These are phyloP conservation scores for Fragaria ananassa DNA, from an alignment of 306 rosid genomes.

Conservation along the genomic window DNA sequence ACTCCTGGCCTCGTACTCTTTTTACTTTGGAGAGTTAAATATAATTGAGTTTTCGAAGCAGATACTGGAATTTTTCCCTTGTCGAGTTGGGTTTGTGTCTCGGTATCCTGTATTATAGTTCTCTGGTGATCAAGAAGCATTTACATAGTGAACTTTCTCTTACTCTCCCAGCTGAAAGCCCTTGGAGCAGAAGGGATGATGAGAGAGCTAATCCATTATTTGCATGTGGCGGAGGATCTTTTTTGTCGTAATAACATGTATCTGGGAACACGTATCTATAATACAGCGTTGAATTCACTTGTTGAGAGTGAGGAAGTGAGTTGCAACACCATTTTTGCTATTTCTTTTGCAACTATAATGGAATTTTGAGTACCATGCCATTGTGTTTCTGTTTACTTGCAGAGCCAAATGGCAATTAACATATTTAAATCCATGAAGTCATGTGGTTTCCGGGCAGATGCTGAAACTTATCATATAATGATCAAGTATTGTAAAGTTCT, in stretches of 20 bases:
- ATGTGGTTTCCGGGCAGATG: slow-evolving; percentile 49
- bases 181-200: slow-evolving; percentile 84
- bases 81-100: not conserved
- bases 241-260: slow-evolving; percentile 43
- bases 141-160: not conserved
- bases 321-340: slow-evolving; percentile 24
- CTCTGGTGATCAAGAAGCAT: not conserved
- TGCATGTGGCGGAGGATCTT: slow-evolving; percentile 64
- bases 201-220: slow-evolving; percentile 57
- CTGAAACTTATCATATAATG: slow-evolving; percentile 69
- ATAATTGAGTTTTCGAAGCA: not conserved
- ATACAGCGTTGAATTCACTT: slow-evolving; percentile 57
- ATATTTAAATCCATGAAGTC: slow-evolving; percentile 68
- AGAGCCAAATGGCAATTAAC: slow-evolving; percentile 57
- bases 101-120: not conserved
- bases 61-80: not conserved
- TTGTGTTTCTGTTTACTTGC: slow-evolving; percentile 41
- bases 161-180: slow-evolving; percentile 57
- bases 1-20: slow-evolving; percentile 29
- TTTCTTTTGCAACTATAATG: slow-evolving; percentile 24
- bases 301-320: slow-evolving; percentile 68
- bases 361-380: slow-evolving; percentile 16
- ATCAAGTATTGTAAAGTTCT: slow-evolving; percentile 56
- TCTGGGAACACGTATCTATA: slow-evolving; percentile 51
- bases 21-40: slow-evolving; percentile 19